Conservation (phyloP, 2,329 filamentous ascomycete genomes). For the Ilyonectria robusta region DNA sequence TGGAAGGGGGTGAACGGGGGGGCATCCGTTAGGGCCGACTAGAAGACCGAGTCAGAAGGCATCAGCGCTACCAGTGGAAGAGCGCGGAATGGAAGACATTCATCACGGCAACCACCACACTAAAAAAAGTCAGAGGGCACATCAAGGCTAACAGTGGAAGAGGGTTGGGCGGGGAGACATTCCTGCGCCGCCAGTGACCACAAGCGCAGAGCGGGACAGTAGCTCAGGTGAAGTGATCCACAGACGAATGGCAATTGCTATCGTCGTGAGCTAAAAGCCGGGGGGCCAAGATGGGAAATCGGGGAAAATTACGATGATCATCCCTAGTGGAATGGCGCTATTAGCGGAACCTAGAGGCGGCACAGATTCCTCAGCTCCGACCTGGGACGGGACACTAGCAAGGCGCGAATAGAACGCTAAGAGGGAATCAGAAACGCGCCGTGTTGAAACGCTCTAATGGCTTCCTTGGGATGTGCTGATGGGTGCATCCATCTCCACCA, state of each 20-base stretch:
- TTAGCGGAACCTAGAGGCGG: background rate
- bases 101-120: too few relatives aligned
- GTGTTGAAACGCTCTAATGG: constrained; percentile 15
- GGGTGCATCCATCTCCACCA: background rate
- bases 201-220: background rate
- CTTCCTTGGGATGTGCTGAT: background rate
- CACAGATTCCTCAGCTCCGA: background rate
- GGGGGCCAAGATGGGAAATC: background rate
- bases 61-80: background rate
- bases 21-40: background rate
- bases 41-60: too few relatives aligned
- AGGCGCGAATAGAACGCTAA: background rate
- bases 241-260: constrained; percentile 1
- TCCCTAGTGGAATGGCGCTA: background rate
- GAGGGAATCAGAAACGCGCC: background rate
- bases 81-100: background rate
- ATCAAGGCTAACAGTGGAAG: background rate
- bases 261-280: background rate
- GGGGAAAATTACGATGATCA: background rate
- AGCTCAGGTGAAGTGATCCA: background rate
- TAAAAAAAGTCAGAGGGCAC: background rate
- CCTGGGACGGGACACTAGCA: background rate
- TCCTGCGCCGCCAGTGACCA: background rate
- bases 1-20: background rate
- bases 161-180: background rate